Conservation (phyloP, 148 eudicot species). For the Chenopodium formosanum region DNA sequence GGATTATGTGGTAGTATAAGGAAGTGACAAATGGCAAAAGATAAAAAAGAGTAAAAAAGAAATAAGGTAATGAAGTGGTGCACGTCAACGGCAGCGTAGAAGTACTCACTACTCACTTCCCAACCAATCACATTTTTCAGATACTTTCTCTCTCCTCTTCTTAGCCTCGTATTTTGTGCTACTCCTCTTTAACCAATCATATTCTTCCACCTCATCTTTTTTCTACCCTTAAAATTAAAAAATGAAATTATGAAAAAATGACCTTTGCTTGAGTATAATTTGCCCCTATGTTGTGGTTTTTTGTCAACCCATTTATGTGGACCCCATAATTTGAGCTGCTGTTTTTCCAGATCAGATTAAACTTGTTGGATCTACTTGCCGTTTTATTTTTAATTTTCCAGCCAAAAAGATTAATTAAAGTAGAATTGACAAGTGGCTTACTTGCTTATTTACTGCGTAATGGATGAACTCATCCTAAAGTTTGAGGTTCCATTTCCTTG, state of each 20-base stretch:
- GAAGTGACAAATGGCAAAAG: background rate
- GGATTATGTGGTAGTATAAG: background rate
- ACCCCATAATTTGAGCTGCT: conserved; percentile 16
- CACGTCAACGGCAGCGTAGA: conserved; percentile 27
- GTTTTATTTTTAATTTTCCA: background rate
- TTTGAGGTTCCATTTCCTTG: background rate
- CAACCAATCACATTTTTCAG: conserved; percentile 22
- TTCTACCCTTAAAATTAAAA: background rate
- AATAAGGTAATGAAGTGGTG: conserved; percentile 11
- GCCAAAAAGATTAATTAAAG: background rate
- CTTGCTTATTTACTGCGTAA: conserved; percentile 22
- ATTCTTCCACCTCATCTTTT: conserved; percentile 19
- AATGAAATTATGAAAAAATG: background rate
- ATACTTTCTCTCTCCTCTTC: conserved; percentile 13
- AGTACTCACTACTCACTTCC: conserved; percentile 21
- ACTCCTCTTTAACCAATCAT: conserved; percentile 10
- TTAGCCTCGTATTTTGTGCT: conserved; percentile 11
- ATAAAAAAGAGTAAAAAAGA: background rate
- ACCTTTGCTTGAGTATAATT: background rate
- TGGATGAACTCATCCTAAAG: conserved; percentile 15
- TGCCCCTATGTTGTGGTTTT: conserved; percentile 21
- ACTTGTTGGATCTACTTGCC: background rate
- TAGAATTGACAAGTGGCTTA: background rate
- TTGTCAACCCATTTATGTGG: conserved; percentile 18
- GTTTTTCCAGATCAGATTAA: conserved; percentile 19